Base-by-base conservation (phyloP, 2,329 filamentous ascomycete species). In the Xylariaceae sp. region DNA sequence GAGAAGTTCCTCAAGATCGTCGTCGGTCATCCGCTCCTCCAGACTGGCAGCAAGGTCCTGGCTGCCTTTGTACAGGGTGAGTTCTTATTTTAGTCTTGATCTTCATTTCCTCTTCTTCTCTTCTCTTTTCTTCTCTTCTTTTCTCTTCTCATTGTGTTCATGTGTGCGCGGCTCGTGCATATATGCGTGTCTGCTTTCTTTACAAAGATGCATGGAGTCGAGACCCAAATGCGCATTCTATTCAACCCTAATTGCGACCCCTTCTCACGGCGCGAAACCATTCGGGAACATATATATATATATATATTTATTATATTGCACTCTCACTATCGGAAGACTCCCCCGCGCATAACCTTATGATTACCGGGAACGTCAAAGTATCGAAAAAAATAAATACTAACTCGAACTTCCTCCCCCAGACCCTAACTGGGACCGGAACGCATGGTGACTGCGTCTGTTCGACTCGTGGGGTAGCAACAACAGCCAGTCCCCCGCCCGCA, bases 1-100 rank as follows among this genome's bases (percentile, higher is more conserved):
- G 91, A 99, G 76, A 85, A 95, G 70, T 99, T 99, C 71, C 74
- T 99, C 70, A 91, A 94, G 81, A 97, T 97, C 69, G 94, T 99
- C 8, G 94, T 96, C 0, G 92, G 94, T 0, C 94, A 99, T 72
- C 94, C 94, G 65, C 78, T 99, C 66, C 74, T 99, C 74, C 94
- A 99, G 81, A 99, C 94, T 32, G 94, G 94, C 50, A 96, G 91
- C 73, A 96, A 97, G 75, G 94, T 99, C 55, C 74, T 99, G 66
- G 92, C 91, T 9, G 89, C 89, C 32, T 99, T 97, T 77, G 91
- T 99, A 68, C 94, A 99, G 76, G 94, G 91, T 95, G 69, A 67
- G 80, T 74, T 59, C 43, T 26, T 65, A 44, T 57, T 39, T 30
- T 11, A 43, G 30, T 42, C n/a, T 19, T 19, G 19, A 19, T 19